These are phyloP conservation scores for Hymenoscyphus occultus DNA, from an alignment of 2,329 filamentous ascomycete genomes.

Conservation along the genomic window DNA sequence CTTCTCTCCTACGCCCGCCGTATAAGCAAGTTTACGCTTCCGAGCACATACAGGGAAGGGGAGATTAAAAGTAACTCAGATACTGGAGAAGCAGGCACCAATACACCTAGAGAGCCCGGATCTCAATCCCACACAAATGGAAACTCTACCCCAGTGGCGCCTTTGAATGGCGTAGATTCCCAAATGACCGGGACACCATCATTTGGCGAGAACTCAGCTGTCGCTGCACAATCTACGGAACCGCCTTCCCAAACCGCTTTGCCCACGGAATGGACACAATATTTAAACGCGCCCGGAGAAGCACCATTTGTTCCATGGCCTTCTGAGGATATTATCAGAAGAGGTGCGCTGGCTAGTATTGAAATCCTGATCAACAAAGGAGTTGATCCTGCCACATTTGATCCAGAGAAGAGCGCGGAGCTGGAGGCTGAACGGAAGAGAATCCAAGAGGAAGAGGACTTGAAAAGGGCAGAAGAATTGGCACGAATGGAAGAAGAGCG, in stretches of 20 bases:
- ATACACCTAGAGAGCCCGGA: slow-evolving; percentile 23
- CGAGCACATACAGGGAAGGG: slow-evolving; percentile 38
- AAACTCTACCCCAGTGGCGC: slow-evolving; percentile 25
- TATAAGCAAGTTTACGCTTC: slow-evolving; percentile 77
- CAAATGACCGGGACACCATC: slow-evolving; percentile 21
- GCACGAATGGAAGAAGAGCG: slow-evolving; percentile 26
- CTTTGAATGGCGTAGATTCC: slow-evolving; percentile 26
- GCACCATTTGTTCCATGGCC: slow-evolving; percentile 76
- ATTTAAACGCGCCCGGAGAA: slow-evolving; percentile 53
- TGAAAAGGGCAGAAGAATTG: slow-evolving; percentile 36
- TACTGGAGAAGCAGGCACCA: slow-evolving; percentile 20
- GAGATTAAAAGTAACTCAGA: slow-evolving; percentile 16
- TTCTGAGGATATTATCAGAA: slow-evolving; percentile 63
- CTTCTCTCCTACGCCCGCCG: slow-evolving; percentile 74
- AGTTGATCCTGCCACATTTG: slow-evolving; percentile 58
- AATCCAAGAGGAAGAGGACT: slow-evolving; percentile 35
- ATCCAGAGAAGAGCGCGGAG: slow-evolving; percentile 46
- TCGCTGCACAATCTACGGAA: slow-evolving; percentile 24
- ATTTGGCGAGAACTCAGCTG: slow-evolving; percentile 23
- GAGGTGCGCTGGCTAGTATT: slow-evolving; percentile 63
- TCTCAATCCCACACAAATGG: slow-evolving; percentile 32
- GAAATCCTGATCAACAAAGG: slow-evolving; percentile 61
- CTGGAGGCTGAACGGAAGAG: slow-evolving; percentile 36
- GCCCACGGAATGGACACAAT: slow-evolving; percentile 38
- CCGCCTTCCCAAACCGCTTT: slow-evolving; percentile 29